Percentiles rank a stretch among this genome's conserved stretches.
phyloP scores from a whole-genome alignment of 371 early-diverging fungal species.

The Saksenaea oblongispora region DNA sequence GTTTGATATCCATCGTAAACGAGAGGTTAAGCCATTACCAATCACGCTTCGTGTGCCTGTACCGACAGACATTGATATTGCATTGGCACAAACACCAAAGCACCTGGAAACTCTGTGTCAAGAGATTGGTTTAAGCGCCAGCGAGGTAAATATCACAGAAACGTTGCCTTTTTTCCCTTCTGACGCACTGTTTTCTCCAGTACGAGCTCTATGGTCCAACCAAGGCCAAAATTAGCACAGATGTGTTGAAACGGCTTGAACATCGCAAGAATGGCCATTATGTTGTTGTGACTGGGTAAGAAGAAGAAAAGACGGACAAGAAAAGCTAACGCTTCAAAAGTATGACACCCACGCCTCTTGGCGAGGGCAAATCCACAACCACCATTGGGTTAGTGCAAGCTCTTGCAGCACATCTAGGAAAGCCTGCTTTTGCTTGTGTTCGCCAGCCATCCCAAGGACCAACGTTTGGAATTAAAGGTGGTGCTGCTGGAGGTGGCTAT shows the following conservation, averaged over 20 bases:
- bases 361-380: conserved; percentile 96
- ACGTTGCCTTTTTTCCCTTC: neutral
- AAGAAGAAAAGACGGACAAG: neutral
- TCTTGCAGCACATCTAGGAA: conserved; percentile 84
- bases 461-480: conserved; percentile 96
- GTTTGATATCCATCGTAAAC: conserved; percentile 51
- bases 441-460: conserved; percentile 96
- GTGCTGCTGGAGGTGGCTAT: conserved; percentile 96
- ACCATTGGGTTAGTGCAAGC: conserved; percentile 92
- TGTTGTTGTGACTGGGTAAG: conserved; percentile 87
- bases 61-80: conserved; percentile 91
- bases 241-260: conserved; percentile 76
- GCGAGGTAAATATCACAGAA: conserved; percentile 45
- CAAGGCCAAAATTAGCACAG: conserved; percentile 86
- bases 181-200: conserved; percentile 28
- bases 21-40: conserved; percentile 58
- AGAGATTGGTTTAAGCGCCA: conserved; percentile 72
- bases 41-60: conserved; percentile 71
- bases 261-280: conserved; percentile 81
- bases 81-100: conserved; percentile 84
- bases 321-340: conserved; percentile 19
- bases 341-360: conserved; percentile 95
- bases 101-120: conserved; percentile 69
- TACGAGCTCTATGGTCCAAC: conserved; percentile 82
- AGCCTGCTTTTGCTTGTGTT: conserved; percentile 88